These are phyloP conservation scores for Bruguiera gymnorhiza DNA, from an alignment of 345 rosid genomes.

Conservation along the genomic window DNA sequence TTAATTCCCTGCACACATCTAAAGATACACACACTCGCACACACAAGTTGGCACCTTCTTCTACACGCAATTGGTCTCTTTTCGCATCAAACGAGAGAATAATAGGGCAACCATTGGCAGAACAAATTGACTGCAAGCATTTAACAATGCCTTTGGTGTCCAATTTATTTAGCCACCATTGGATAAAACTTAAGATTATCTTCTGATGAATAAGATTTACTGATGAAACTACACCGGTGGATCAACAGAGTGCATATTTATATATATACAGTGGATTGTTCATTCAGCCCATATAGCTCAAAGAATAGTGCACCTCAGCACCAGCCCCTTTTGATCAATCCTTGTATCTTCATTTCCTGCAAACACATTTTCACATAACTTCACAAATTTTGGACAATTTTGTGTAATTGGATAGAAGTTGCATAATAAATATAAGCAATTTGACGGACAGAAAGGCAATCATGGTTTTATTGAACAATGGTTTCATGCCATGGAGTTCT, in stretches of 20 bases:
- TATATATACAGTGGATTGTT: conserved; percentile 38
- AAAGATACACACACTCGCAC: too few species aligned
- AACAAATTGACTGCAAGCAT: too few species aligned
- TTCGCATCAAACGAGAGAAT: too few species aligned
- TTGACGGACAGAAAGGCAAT: background rate
- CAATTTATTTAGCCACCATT: conserved; percentile 38
- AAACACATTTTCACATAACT: conserved; percentile 13
- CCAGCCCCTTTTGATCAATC: conserved; percentile 76
- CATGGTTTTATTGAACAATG: background rate
- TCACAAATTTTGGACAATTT: background rate
- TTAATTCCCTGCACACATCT: too few species aligned
- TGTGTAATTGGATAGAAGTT: background rate
- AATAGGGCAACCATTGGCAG: too few species aligned
- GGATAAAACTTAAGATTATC: conserved; percentile 19
- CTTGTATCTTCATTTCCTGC: conserved; percentile 88
- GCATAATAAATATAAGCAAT: too few species aligned
- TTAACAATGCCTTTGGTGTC: conserved; percentile 12
- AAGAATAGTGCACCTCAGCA: conserved; percentile 71
- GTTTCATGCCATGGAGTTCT: background rate
- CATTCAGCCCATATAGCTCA: conserved; percentile 28
- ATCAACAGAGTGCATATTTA: conserved; percentile 14
- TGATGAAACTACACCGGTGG: conserved; percentile 23
- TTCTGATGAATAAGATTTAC: conserved; percentile 22
- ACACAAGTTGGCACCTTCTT: too few species aligned
- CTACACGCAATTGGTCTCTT: too few species aligned